These are phyloP conservation scores for Phytophthora rubi DNA, from an alignment of 352 stramenopile genomes.

Conservation along the genomic window DNA sequence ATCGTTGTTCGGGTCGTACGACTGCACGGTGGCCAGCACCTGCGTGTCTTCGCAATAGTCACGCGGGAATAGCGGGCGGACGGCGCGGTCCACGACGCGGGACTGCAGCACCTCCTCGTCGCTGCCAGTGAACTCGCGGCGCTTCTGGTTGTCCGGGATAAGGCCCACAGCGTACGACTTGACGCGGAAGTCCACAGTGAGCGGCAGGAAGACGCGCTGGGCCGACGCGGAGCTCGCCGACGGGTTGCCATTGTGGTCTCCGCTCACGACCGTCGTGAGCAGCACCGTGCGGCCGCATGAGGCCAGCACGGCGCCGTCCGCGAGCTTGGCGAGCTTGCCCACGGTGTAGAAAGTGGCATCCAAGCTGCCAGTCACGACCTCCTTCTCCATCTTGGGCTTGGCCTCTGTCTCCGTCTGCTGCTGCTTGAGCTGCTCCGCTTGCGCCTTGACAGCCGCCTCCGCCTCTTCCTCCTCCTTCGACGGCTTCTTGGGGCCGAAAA, in stretches of 20 bases:
- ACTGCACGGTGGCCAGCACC: slow-evolving; percentile 91
- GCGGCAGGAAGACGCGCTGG: slow-evolving; percentile 82
- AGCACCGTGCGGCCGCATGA: slow-evolving; percentile 87
- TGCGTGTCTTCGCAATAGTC: slow-evolving; percentile 97
- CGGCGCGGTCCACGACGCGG: slow-evolving; percentile 95
- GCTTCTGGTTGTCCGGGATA: slow-evolving; percentile 89
- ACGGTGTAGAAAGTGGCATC: slow-evolving; percentile 67
- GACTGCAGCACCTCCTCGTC: slow-evolving; percentile 97
- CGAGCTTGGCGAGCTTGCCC: slow-evolving; percentile 84
- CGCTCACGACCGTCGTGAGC: slow-evolving; percentile 86
- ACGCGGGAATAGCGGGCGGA: slow-evolving; percentile 94
- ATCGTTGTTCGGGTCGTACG: slow-evolving; percentile 85
- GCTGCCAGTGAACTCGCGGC: slow-evolving; percentile 89
- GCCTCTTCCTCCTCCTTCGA: slow-evolving; percentile 7
- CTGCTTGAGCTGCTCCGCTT: slow-evolving; percentile 6
- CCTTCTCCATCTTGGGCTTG: slow-evolving; percentile 28
- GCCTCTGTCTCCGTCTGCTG: slow-evolving; percentile 8
- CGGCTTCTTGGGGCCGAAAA: slow-evolving; percentile 66
- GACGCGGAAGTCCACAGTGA: slow-evolving; percentile 95
- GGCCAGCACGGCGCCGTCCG: slow-evolving; percentile 86
- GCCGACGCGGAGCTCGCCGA: slow-evolving; percentile 16
- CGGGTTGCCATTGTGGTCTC: slow-evolving; percentile 44
- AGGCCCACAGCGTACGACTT: slow-evolving; percentile 86
- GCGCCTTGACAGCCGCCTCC: slow-evolving; percentile 26
- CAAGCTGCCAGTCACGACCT: slow-evolving; percentile 53